These are phyloP conservation scores for Geotrichum restrictum DNA, from an alignment of 1,139 yeast genomes.

Conservation along the genomic window DNA sequence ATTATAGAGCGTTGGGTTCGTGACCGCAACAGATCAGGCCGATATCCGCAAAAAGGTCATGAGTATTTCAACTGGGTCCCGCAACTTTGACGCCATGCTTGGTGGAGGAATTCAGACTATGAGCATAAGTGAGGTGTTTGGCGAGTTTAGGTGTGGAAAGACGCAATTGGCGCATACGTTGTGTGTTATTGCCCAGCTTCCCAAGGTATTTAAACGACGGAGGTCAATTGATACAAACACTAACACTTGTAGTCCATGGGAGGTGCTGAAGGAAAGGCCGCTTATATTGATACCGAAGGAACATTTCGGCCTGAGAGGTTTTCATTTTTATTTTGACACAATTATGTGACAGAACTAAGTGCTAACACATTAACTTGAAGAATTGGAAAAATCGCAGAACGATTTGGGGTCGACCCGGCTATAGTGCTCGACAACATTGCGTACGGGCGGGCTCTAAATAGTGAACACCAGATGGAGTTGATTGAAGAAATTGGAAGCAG, in stretches of 20 bases:
- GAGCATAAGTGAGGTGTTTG: constrained; percentile 62
- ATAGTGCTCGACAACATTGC: constrained; percentile 51
- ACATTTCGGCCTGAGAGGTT: constrained; percentile 32
- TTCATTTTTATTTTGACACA: neutral
- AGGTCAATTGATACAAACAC: neutral
- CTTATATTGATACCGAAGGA: constrained; percentile 59
- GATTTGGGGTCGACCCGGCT: constrained; percentile 53
- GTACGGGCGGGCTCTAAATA: constrained; percentile 56
- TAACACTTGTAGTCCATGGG: constrained; percentile 40
- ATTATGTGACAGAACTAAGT: neutral
- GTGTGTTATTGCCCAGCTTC: constrained; percentile 57
- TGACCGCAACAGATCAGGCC: constrained; percentile 52
- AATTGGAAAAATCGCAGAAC: constrained; percentile 51
- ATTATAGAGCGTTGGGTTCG: constrained; percentile 46
- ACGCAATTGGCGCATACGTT: constrained; percentile 58
- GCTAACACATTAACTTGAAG: constrained; percentile 32
- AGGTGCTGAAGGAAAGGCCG: constrained; percentile 61
- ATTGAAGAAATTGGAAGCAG: constrained; percentile 51
- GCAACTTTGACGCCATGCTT: constrained; percentile 49
- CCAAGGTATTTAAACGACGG: constrained; percentile 37
- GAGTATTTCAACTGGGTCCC: constrained; percentile 52
- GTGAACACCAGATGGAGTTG: constrained; percentile 59
- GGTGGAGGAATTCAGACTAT: constrained; percentile 61
- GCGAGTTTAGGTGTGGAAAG: constrained; percentile 60
- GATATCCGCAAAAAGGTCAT: constrained; percentile 48